These are phyloP conservation scores for Protomyces inouyei DNA, from an alignment of 1,139 yeast species.

Conservation along the genomic window DNA sequence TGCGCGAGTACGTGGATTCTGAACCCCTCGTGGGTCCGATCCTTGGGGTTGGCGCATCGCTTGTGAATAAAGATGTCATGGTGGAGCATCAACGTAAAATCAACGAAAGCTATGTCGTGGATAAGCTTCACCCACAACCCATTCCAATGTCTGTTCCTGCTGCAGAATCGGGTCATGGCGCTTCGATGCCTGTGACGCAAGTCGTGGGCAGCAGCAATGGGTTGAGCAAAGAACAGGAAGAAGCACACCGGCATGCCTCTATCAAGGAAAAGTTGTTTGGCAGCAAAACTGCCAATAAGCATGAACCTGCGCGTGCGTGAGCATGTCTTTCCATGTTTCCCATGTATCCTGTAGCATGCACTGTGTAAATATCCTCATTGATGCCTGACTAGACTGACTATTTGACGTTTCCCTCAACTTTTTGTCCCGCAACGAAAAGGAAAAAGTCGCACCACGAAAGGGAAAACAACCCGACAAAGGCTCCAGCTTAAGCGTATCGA, in stretches of 20 bases:
- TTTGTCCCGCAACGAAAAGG: no score
- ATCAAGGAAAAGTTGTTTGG: background rate
- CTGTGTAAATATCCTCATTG: no score
- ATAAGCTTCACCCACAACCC: background rate
- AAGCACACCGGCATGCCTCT: background rate
- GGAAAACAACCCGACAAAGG: no score
- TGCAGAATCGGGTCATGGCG: background rate
- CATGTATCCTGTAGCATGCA: background rate
- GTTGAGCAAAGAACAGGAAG: background rate
- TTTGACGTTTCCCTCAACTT: no score
- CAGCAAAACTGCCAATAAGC: background rate
- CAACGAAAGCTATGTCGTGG: conserved; percentile 9
- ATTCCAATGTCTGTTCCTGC: background rate
- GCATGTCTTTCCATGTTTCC: background rate
- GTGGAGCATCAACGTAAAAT: conserved; percentile 19
- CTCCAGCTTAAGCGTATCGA: background rate
- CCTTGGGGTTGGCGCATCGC: conserved; percentile 19
- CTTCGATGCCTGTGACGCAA: background rate
- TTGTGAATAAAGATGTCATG: conserved; percentile 17
- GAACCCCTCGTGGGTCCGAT: conserved; percentile 19
- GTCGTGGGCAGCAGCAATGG: background rate
- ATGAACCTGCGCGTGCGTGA: background rate
- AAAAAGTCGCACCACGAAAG: no score
- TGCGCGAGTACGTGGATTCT: conserved; percentile 19
- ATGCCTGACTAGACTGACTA: no score